These are phyloP conservation scores for bread wheat (Triticum aestivum) DNA, from an alignment of 176 grass and related monocot genomes.

Conservation along the genomic window DNA sequence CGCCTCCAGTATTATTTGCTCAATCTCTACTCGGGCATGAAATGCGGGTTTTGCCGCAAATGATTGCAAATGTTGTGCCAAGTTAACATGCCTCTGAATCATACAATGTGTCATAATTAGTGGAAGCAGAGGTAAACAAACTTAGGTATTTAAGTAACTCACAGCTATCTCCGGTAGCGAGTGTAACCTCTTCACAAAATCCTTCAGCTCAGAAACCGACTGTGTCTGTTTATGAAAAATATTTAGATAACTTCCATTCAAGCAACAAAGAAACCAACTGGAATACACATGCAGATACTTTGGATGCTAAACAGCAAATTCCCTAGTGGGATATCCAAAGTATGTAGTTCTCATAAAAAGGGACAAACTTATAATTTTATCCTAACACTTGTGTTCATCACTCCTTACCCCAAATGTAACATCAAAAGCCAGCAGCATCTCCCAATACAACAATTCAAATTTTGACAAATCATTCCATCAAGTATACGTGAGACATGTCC, in stretches of 20 bases:
- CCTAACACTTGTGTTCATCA: neutral
- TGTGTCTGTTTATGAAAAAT: conserved; percentile 60
- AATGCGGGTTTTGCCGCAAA: conserved; percentile 90
- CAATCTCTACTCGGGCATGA: conserved; percentile 83
- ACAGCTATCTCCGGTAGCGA: conserved; percentile 95
- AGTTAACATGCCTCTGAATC: conserved; percentile 87
- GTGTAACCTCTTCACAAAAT: conserved; percentile 95
- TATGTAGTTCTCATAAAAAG: neutral
- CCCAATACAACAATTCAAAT: neutral
- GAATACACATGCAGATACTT: neutral
- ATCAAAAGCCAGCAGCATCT: conserved; percentile 3
- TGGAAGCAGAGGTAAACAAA: conserved; percentile 19
- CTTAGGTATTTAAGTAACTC: conserved; percentile 27
- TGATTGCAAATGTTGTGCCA: conserved; percentile 98
- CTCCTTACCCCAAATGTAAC: neutral
- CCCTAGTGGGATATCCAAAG: neutral
- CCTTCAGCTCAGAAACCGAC: conserved; percentile 93
- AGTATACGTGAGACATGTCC: neutral
- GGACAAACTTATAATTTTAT: neutral
- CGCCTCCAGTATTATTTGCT: conserved; percentile 86
- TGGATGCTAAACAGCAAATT: neutral
- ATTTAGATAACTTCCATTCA: neutral
- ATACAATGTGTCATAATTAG: conserved; percentile 30
- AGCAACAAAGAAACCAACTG: neutral
- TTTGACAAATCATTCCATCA: neutral